phyloP scores from a whole-genome alignment of 2,329 filamentous ascomycete species.

The Fusarium pseudograminearum region DNA sequence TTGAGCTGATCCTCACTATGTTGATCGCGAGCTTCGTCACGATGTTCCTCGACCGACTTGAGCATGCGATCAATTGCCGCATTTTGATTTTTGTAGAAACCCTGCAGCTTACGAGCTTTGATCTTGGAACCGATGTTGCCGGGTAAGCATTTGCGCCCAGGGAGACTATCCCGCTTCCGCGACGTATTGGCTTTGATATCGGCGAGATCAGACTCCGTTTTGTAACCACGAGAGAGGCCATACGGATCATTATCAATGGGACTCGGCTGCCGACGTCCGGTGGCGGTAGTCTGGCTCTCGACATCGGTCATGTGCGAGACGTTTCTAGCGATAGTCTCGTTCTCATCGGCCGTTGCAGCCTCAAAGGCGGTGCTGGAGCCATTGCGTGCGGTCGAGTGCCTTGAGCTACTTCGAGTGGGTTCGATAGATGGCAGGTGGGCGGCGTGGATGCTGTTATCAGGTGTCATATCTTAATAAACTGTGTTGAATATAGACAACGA shows the following conservation, averaged over 20 bases:
- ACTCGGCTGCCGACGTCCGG: constrained; percentile 52
- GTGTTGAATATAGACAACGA: not conserved
- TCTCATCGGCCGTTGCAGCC: constrained; percentile 51
- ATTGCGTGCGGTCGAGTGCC: constrained; percentile 46
- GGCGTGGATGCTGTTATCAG: constrained; percentile 57
- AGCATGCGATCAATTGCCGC: constrained; percentile 92
- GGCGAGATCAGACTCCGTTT: constrained; percentile 80
- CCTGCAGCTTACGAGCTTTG: constrained; percentile 70
- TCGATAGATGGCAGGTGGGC: constrained; percentile 55
- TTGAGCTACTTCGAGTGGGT: constrained; percentile 47
- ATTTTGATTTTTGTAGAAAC: constrained; percentile 92
- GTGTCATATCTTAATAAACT: constrained; percentile 53
- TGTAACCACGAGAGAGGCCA: constrained; percentile 80
- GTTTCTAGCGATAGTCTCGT: constrained; percentile 59
- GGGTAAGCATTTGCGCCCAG: constrained; percentile 32
- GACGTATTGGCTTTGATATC: constrained; percentile 84
- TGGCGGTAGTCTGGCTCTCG: constrained; percentile 60
- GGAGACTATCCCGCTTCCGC: constrained; percentile 72
- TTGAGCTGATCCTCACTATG: constrained; percentile 84
- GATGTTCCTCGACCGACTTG: constrained; percentile 93
- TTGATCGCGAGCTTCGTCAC: constrained; percentile 82
- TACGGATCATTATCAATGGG: constrained; percentile 80
- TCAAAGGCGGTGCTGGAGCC: constrained; percentile 63
- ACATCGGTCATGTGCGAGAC: constrained; percentile 58
- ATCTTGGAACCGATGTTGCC: constrained; percentile 44